These are phyloP conservation scores for Geosmithia flava DNA, from an alignment of 2,329 filamentous ascomycete genomes.

Conservation along the genomic window DNA sequence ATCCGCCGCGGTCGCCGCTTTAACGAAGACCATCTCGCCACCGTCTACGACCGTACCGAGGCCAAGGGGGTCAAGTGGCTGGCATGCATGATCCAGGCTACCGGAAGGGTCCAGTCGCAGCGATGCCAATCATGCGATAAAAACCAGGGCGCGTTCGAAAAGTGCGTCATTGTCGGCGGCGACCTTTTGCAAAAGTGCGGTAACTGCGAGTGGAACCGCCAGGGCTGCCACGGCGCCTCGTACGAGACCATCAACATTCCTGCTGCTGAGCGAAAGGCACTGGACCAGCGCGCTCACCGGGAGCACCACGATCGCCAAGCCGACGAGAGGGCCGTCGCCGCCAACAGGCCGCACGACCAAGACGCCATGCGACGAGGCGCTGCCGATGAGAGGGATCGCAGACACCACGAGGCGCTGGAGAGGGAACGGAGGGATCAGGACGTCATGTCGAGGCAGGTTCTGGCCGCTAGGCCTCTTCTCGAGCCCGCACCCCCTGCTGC, in stretches of 20 bases:
- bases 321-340: background rate
- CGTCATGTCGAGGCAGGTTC: background rate
- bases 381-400: background rate
- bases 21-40: slow-evolving; percentile 21
- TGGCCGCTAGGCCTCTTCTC: background rate
- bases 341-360: no score
- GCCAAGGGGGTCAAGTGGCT: slow-evolving; percentile 31
- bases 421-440: background rate
- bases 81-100: slow-evolving; percentile 37
- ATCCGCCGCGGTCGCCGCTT: slow-evolving; percentile 30
- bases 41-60: slow-evolving; percentile 28
- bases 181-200: slow-evolving; percentile 32
- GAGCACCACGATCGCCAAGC: background rate
- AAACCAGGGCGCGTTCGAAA: slow-evolving; percentile 28
- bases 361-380: no score
- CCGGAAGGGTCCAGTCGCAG: slow-evolving; percentile 24
- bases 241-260: slow-evolving; percentile 5
- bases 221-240: slow-evolving; percentile 20
- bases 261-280: slow-evolving; percentile 1
- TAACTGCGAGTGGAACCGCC: slow-evolving; percentile 37
- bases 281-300: background rate
- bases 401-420: background rate
- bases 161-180: slow-evolving; percentile 29
- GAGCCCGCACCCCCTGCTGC: background rate
- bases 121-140: slow-evolving; percentile 28